phyloP scores from a whole-genome alignment of 305 asterid species.

The Solanum hybrid region DNA sequence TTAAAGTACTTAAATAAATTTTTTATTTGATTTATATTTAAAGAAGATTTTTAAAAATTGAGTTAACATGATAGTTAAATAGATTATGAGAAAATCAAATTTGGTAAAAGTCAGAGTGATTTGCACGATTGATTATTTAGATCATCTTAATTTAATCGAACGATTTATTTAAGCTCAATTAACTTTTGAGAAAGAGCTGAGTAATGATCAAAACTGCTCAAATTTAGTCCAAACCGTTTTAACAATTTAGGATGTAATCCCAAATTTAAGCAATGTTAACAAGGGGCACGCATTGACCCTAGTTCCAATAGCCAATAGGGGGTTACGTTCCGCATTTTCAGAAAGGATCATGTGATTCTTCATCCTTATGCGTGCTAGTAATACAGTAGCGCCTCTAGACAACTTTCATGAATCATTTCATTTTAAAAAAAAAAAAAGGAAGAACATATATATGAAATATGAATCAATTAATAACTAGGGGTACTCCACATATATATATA shows the following conservation, averaged over 20 bases:
- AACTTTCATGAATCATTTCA: neutral
- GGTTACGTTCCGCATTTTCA: conserved; percentile 1
- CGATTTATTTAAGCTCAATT: neutral
- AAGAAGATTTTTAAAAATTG: neutral
- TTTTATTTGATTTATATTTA: neutral
- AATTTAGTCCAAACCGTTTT: neutral
- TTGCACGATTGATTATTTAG: neutral
- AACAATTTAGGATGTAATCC: neutral
- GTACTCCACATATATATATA: neutral
- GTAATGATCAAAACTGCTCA: neutral
- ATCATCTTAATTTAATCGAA: neutral
- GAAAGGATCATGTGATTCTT: conserved; percentile 1
- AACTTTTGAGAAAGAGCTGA: neutral
- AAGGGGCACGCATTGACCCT: conserved; percentile 3
- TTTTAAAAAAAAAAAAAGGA: neutral
- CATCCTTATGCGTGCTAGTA: neutral
- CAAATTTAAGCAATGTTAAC: neutral
- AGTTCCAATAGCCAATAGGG: conserved; percentile 3
- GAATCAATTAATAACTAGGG: neutral
- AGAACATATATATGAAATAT: neutral
- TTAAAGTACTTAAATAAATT: neutral
- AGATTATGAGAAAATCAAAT: neutral
- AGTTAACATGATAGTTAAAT: neutral
- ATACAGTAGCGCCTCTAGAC: neutral
- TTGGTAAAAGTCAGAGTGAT: neutral